Evolutionary conservation across 139 green algal genomes (phyloP), one percentile per base, ranked within the genome.

Genomic region (Axilococcus clingmanii): DNA sequence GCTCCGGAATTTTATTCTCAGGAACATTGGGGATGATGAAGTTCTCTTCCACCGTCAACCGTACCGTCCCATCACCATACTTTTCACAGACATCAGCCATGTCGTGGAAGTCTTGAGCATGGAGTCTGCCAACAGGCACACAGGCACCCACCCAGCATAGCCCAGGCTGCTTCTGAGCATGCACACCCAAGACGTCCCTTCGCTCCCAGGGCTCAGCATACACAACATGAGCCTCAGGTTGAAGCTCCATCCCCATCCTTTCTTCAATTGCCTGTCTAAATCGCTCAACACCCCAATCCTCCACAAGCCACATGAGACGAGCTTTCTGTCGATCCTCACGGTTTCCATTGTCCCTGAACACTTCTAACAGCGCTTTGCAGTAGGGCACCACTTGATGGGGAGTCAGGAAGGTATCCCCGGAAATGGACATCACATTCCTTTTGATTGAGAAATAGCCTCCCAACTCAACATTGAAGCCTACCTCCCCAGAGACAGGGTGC

Each of bases 31-130:
- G 65, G 46, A 98, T 83, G 2, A 99, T 58, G 2, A 97, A 59
- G 63, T 99, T 95, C 75, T 96, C 71, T 67, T 98, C 92, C 42
- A 94, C 88, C 2, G 90, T 99, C 28, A 97, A 58, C 2, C 92
- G 79, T 40, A 93, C 50, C 5, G 81, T 88, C 25, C 90, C 88
- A 57, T 85, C 78, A 54, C 92, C 88, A 56, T 94, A 93, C 38
- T 57, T 75, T 29, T 97, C 84, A 5, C 78, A 79, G 2, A 91
- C 40, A 22, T 75, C 44, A 0, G 88, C 88, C 6, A 95, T 57
- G 20, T 80, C 88, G 7, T 68, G 47, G 43, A 94, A 86, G 71
- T 95, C 87, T 3, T 71, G 45, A 22, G 85, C 68, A 9, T 67
- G 37, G 30, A 98, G 19, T 40, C 92, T 78, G 15, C 92, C 92